Evolutionary conservation across 2,329 filamentous ascomycete genomes (phyloP).

Genomic region (Westerdykella aurantiaca): DNA sequence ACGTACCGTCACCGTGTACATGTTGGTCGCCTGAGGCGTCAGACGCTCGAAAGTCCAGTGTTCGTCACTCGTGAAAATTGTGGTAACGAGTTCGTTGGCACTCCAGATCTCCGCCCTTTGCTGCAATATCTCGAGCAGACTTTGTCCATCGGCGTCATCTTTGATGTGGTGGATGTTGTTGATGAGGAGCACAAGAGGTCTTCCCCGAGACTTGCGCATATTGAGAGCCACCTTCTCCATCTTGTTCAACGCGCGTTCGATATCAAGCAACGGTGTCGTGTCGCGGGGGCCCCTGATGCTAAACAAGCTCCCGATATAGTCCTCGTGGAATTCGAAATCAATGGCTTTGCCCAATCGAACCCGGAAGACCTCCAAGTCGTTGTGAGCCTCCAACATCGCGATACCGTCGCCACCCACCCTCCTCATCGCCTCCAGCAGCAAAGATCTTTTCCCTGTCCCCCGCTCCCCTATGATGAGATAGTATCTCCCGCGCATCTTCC

Average conservation of each 20-base stretch:
- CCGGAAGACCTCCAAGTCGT: slow-evolving; percentile 89
- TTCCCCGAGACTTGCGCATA: slow-evolving; percentile 55
- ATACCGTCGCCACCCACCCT: slow-evolving; percentile 82
- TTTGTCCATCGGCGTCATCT: slow-evolving; percentile 82
- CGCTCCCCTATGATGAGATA: slow-evolving; percentile 90
- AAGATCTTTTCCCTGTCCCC: slow-evolving; percentile 90
- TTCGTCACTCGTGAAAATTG: slow-evolving; percentile 92
- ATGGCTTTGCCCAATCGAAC: slow-evolving; percentile 87
- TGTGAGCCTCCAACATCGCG: slow-evolving; percentile 93
- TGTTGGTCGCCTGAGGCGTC: slow-evolving; percentile 83
- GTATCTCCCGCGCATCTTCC: slow-evolving; percentile 70
- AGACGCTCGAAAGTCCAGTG: slow-evolving; percentile 96
- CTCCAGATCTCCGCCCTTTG: slow-evolving; percentile 96
- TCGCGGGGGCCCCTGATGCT: slow-evolving; percentile 88
- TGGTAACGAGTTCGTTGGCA: slow-evolving; percentile 78
- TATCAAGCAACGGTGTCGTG: slow-evolving; percentile 84
- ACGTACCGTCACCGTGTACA: slow-evolving; percentile 80
- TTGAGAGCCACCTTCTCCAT: slow-evolving; percentile 86
- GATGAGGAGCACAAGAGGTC: slow-evolving; percentile 79
- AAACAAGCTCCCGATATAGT: slow-evolving; percentile 94
- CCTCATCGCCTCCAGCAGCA: slow-evolving; percentile 90
- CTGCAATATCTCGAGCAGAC: slow-evolving; percentile 86
- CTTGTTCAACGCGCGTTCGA: slow-evolving; percentile 94
- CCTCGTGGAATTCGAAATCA: slow-evolving; percentile 95
- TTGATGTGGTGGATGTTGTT: slow-evolving; percentile 89